phyloP scores from a whole-genome alignment of 257 asterid genomes.

The Solanum pennellii region DNA sequence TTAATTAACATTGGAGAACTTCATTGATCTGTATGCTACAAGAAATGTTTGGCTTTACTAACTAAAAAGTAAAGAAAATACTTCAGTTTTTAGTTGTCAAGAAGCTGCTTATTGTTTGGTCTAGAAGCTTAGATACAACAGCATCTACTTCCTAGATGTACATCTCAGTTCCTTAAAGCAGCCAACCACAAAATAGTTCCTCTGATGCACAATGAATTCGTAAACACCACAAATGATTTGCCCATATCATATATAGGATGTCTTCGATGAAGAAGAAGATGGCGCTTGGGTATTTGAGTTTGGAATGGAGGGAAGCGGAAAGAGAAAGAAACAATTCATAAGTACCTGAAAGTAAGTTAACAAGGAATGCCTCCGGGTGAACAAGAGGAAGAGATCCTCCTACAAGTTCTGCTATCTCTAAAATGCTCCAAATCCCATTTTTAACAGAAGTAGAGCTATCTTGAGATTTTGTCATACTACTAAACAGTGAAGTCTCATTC shows the following conservation, averaged over 20 bases:
- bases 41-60: background rate
- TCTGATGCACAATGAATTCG: background rate
- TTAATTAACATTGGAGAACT: background rate
- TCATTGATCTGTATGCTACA: background rate
- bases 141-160: background rate
- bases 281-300: background rate
- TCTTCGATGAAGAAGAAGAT: background rate
- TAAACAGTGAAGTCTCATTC: conserved; percentile 15
- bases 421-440: conserved; percentile 53
- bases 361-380: conserved; percentile 76
- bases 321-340: background rate
- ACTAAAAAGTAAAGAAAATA: background rate
- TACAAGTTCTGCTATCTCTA: conserved; percentile 54
- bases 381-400: conserved; percentile 72
- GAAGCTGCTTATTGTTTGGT: background rate
- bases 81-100: background rate
- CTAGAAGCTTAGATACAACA: background rate
- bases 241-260: background rate
- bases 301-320: background rate
- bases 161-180: background rate
- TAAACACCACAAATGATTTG: background rate
- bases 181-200: background rate
- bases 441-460: conserved; percentile 16
- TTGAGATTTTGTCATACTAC: conserved; percentile 16
- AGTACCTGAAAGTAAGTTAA: conserved; percentile 73